These are phyloP conservation scores for Achaetomiella virescens DNA, from an alignment of 495 filamentous ascomycete genomes.

Conservation along the genomic window DNA sequence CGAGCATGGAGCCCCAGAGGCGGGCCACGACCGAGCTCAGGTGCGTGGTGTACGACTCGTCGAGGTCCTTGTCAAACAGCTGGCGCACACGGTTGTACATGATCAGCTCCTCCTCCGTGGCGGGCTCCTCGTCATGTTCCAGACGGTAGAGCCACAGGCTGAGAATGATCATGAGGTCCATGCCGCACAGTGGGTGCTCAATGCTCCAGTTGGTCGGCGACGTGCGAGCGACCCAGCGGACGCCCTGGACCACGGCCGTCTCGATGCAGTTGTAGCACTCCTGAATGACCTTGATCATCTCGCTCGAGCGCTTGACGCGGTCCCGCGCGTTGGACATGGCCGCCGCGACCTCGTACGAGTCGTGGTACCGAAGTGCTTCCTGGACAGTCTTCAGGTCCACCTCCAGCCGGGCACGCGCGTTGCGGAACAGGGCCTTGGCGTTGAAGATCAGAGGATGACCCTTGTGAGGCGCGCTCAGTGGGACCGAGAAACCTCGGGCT, in stretches of 20 bases:
- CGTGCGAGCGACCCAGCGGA: slow-evolving; percentile 95
- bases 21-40: slow-evolving; percentile 89
- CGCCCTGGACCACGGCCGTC: slow-evolving; percentile 87
- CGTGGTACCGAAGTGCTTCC: slow-evolving; percentile 94
- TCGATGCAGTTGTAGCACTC: slow-evolving; percentile 98
- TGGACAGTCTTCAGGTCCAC: slow-evolving; percentile 94
- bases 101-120: slow-evolving; percentile 79
- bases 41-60: slow-evolving; percentile 63
- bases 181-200: slow-evolving; percentile 91
- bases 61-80: slow-evolving; percentile 83
- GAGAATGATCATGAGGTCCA: slow-evolving; percentile 98
- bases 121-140: slow-evolving; percentile 96
- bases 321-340: slow-evolving; percentile 93
- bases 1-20: slow-evolving; percentile 96
- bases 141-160: slow-evolving; percentile 97
- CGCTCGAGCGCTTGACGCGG: slow-evolving; percentile 85
- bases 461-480: slow-evolving; percentile 90
- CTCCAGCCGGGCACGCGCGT: slow-evolving; percentile 84
- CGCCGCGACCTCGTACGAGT: slow-evolving; percentile 90
- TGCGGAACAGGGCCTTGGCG: slow-evolving; percentile 94
- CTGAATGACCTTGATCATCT: slow-evolving; percentile 98
- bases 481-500: slow-evolving; percentile 84
- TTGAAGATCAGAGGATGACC: slow-evolving; percentile 99
- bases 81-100: slow-evolving; percentile 95
- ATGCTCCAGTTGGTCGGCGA: slow-evolving; percentile 99